A percentile compares a stretch with the other conserved stretches of the same genome.
phyloP scores from a whole-genome alignment of 2,329 filamentous ascomycete genomes.

The Chaetomiaceae sp. region DNA sequence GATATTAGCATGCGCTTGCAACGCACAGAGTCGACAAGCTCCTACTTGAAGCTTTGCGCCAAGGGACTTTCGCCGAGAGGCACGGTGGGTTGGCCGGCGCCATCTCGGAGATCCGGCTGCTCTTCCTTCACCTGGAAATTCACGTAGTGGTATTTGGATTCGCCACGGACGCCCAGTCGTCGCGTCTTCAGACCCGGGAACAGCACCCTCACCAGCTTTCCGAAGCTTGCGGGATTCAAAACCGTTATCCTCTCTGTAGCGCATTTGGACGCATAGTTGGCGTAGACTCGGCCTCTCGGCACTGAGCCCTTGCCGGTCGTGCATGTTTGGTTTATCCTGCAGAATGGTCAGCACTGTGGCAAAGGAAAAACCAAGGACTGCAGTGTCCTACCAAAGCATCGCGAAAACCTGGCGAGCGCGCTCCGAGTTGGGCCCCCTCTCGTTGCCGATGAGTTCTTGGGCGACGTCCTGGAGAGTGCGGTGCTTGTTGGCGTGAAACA shows the following conservation, averaged over 20 bases:
- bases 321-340: conserved; percentile 68
- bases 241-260: conserved; percentile 91
- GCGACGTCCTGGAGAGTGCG: conserved; percentile 66
- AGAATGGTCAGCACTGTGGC: conserved; percentile 8
- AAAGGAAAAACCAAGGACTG: not conserved
- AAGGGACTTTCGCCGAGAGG: conserved; percentile 46
- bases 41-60: conserved; percentile 46
- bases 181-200: conserved; percentile 93
- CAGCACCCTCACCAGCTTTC: conserved; percentile 91
- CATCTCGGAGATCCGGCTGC: conserved; percentile 41
- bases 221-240: conserved; percentile 93
- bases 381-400: conserved; percentile 67
- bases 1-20: conserved; percentile 19
- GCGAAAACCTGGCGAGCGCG: conserved; percentile 80
- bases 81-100: conserved; percentile 40
- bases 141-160: conserved; percentile 97
- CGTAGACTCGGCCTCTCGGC: conserved; percentile 86
- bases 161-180: conserved; percentile 83
- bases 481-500: conserved; percentile 63
- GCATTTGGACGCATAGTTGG: conserved; percentile 88
- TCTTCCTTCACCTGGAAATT: conserved; percentile 58
- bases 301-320: conserved; percentile 76
- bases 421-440: conserved; percentile 74
- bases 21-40: conserved; percentile 4
- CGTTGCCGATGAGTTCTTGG: conserved; percentile 68